Base-by-base conservation (phyloP, 2,329 filamentous ascomycete species). In the Ploettnerulaceae sp. region DNA sequence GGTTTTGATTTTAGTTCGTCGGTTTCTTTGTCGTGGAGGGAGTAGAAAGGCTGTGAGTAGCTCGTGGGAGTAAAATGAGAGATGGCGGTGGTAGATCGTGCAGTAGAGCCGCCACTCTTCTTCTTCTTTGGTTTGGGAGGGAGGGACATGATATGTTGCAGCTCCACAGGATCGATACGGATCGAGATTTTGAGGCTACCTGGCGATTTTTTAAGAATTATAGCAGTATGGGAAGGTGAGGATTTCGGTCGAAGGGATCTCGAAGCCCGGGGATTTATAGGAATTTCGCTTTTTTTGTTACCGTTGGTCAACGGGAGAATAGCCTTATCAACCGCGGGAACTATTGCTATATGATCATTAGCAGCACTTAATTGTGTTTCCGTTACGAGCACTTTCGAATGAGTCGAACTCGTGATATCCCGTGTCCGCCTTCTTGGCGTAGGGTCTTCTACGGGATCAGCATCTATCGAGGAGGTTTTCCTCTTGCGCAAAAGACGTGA, bases 1-100 rank as follows among this genome's bases (percentile, higher is more conserved):
- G 93, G 93, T 64, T 95, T 97, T 39, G 86, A 86, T 64, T 94
- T 95, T 29, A 82, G 72, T 59, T 97, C 90, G 49, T 96, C 90
- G 14, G 81, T 81, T 57, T 96, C 91, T 55, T 86, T 87, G 57
- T 96, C 91, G 51, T 86, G 85, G 55, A 96, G 90, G 0, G 87
- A 87, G 58, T 91, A 91, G 61, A 94, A 91, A 1, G 87, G 86
- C 51, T 89, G 84, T 1, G 81, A 80, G 61, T 87, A 90, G 32
- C 67, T 69, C 37, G 54, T 53, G 31, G 56, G 57, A 14, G 55
- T 55, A 45, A 59, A 61, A 24, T 57, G 61, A 34, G 66, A 61
- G 32, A 61, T 59, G 28, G 66, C 60, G 8, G 66, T 57, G 56
- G 67, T 58, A 24, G 66, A 61, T 24, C 68, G 61, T 6, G 67